Base-by-base conservation (phyloP, 78 protist species). In the Cavenderia fasciculata region DNA sequence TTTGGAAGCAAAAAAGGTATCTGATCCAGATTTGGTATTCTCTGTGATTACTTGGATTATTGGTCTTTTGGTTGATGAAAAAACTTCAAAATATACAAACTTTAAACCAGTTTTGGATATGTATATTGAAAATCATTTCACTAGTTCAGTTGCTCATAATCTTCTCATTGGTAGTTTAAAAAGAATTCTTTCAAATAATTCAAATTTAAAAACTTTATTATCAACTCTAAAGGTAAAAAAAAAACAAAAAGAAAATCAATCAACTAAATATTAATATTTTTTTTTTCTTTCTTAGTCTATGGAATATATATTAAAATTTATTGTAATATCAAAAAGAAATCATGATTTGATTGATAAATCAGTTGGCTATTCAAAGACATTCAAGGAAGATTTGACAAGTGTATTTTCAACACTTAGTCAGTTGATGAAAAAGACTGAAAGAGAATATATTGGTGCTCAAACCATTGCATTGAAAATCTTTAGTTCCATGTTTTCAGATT, bases 391-490 rank as follows among this genome's bases (percentile, higher is more conserved):
- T 47, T 38, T 85, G n/a, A 71, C 59, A 7, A 46, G 77, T 47
- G 91, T 85, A 3, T 73, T 85, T 59, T 23, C 23, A 3, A 59
- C 91, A n/a, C 61, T 85, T 16, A 68, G 74, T 52, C 59, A 56
- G 12, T 52, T 85, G 14, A 63, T 85, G 77, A 44, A 51, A 47
- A 34, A 73, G 12, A 68, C 69, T 2, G 91, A 73, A 25, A 44
- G 82, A 16, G 71, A 73, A 29, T 85, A 85, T 66, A 85, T 85
- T 68, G 91, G 91, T 49, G 74, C 91, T 25, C 91, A 85, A 46
- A 85, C 76, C 18, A 85, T 72, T 7, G 82, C 91, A 23, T 36
- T 85, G n/a, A 43, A 51, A 14, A 85, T 62, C 2, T 73, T 85
- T 25, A 52, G 44, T 36, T 71, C 91, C 7, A 73, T 85, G 79